These are phyloP conservation scores for Vanderwaltozyma verrucispora DNA, from an alignment of 805 yeast species.

Conservation along the genomic window DNA sequence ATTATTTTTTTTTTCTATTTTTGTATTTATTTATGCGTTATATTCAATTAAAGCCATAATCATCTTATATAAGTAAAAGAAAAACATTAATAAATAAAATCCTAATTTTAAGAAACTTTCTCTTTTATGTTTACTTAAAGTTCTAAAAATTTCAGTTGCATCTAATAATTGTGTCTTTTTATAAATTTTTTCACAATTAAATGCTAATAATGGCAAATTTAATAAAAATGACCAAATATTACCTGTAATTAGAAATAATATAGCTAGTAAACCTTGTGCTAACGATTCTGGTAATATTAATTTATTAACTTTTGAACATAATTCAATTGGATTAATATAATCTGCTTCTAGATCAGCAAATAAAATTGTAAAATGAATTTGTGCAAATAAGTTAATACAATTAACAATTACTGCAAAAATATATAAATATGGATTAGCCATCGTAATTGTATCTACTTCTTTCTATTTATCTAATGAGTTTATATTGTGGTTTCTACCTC, in stretches of 20 bases:
- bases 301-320: conserved; percentile 83
- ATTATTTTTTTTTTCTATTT: too few relatives aligned
- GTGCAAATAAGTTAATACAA: conserved; percentile 76
- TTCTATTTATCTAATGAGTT: too few relatives aligned
- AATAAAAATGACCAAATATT: conserved; percentile 81
- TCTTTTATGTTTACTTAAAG: conserved; percentile 81
- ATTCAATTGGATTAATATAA: conserved; percentile 91
- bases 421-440: background rate
- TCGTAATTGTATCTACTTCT: too few relatives aligned
- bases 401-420: conserved; percentile 67
- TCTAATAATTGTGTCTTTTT: conserved; percentile 78
- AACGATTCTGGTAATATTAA: conserved; percentile 84
- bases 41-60: conserved; percentile 79
- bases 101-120: conserved; percentile 85
- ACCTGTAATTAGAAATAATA: conserved; percentile 68
- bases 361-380: conserved; percentile 90
- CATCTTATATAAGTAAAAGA: conserved; percentile 90
- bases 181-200: conserved; percentile 66
- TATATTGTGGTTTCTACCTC: too few relatives aligned
- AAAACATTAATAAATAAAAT: conserved; percentile 81
- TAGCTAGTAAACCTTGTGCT: conserved; percentile 59
- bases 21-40: background rate
- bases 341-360: conserved; percentile 90
- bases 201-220: conserved; percentile 72
- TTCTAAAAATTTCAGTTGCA: conserved; percentile 94